Evolutionary conservation across 2,329 filamentous ascomycete genomes (phyloP).

Genomic region (Ophiostoma ips): DNA sequence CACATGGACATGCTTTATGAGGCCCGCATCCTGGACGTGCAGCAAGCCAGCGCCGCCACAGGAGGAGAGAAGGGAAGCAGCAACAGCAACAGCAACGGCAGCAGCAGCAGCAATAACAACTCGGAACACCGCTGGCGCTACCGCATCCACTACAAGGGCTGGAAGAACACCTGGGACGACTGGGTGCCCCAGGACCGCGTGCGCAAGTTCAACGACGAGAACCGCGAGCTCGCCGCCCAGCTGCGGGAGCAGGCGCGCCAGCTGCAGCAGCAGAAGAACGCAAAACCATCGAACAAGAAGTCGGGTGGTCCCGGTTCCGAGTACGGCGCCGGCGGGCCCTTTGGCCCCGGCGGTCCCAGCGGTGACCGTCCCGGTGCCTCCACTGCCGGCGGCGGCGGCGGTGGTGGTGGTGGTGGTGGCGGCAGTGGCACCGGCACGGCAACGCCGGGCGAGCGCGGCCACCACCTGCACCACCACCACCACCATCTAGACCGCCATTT

Average conservation of each 20-base stretch:
- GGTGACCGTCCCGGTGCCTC: constrained; percentile 14
- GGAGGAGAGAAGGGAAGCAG: background rate
- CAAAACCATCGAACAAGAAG: constrained; percentile 19
- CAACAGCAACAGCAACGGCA: background rate
- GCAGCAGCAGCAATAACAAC: background rate
- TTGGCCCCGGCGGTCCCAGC: constrained; percentile 23
- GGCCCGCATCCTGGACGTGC: constrained; percentile 81
- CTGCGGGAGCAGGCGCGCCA: constrained; percentile 54
- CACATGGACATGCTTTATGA: constrained; percentile 96
- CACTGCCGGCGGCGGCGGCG: background rate
- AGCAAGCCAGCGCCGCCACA: constrained; percentile 47
- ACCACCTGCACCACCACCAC: constrained; percentile 9
- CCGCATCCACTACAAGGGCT: constrained; percentile 96
- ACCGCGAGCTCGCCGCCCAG: constrained; percentile 72
- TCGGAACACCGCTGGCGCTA: constrained; percentile 48
- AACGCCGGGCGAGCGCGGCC: constrained; percentile 8
- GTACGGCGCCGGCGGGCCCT: constrained; percentile 23
- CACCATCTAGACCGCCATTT: constrained; percentile 24
- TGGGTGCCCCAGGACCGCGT: constrained; percentile 92
- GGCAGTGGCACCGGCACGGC: constrained; percentile 5
- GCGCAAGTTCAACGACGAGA: constrained; percentile 87
- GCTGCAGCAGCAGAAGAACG: constrained; percentile 37
- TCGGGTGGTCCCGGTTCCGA: constrained; percentile 8
- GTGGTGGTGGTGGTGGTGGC: constrained; percentile 4
- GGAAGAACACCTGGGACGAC: constrained; percentile 99